These are phyloP conservation scores for Boletus smithii DNA, from an alignment of 1,284 basidiomycete genomes.

Conservation along the genomic window DNA sequence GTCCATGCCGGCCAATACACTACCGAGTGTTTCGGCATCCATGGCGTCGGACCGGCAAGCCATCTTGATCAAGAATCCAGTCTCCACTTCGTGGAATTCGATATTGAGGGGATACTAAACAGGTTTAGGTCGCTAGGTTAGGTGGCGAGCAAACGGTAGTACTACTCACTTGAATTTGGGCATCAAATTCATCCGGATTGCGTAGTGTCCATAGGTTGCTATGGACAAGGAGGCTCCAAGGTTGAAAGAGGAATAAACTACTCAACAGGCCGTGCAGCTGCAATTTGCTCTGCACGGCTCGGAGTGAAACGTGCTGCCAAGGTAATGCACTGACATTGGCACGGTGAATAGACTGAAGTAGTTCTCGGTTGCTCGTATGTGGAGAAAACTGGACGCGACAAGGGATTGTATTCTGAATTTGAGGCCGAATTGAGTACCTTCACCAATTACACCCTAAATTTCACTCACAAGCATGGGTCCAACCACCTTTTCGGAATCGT, in stretches of 20 bases:
- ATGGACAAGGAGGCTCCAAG: conserved; percentile 15
- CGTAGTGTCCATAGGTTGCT: conserved; percentile 39
- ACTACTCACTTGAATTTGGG: conserved; percentile 40
- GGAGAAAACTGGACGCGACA: conserved; percentile 38
- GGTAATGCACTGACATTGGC: conserved; percentile 40
- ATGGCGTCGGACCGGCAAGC: conserved; percentile 37
- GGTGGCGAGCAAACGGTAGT: neutral
- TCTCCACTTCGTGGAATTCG: conserved; percentile 39
- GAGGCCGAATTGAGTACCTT: neutral
- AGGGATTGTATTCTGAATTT: conserved; percentile 45
- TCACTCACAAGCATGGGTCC: conserved; percentile 47
- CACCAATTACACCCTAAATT: neutral
- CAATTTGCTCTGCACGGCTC: conserved; percentile 41
- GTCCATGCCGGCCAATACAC: conserved; percentile 31
- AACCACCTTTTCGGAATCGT: conserved; percentile 44
- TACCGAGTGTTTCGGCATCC: conserved; percentile 24
- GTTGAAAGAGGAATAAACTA: conserved; percentile 48
- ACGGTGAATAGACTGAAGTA: conserved; percentile 40
- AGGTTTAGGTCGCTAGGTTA: neutral
- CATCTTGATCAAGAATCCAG: conserved; percentile 37
- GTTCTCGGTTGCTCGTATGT: conserved; percentile 32
- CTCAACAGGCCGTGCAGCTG: conserved; percentile 39
- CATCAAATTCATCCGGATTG: conserved; percentile 30
- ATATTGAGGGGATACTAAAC: conserved; percentile 46
- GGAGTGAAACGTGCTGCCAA: conserved; percentile 49